Percentiles rank a stretch among this genome's conserved stretches.
phyloP scores from a whole-genome alignment of 805 yeast genomes.

The Metschnikowia drakensbergensis region DNA sequence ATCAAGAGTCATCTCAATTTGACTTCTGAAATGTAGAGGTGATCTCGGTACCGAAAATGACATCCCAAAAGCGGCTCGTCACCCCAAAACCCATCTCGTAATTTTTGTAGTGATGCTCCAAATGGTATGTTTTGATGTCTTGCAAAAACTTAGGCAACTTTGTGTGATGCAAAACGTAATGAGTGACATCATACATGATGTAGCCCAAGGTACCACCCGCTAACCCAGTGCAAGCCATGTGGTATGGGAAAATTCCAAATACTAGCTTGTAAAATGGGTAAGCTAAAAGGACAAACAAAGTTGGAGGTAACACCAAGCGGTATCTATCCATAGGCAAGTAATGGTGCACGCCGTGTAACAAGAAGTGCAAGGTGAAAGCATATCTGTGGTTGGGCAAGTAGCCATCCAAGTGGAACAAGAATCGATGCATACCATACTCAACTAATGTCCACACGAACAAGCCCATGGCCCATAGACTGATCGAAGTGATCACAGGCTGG shows the following conservation, averaged over 20 bases:
- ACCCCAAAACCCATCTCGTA: slow-evolving; percentile 97
- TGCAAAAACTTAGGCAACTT: slow-evolving; percentile 74
- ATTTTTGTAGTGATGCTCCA: slow-evolving; percentile 97
- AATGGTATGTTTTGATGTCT: slow-evolving; percentile 80
- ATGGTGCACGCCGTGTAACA: slow-evolving; percentile 95
- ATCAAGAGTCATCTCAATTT: slow-evolving; percentile 13
- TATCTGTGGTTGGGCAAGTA: slow-evolving; percentile 76
- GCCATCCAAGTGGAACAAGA: slow-evolving; percentile 86
- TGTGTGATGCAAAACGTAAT: slow-evolving; percentile 88
- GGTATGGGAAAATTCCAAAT: slow-evolving; percentile 70
- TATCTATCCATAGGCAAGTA: slow-evolving; percentile 94
- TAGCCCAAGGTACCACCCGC: slow-evolving; percentile 97
- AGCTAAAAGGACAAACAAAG: slow-evolving; percentile 67
- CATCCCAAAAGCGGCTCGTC: slow-evolving; percentile 91
- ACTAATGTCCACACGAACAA: slow-evolving; percentile 88
- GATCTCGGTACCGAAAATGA: slow-evolving; percentile 78
- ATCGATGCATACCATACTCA: slow-evolving; percentile 86
- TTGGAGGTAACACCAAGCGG: slow-evolving; percentile 95
- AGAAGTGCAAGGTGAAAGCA: slow-evolving; percentile 79
- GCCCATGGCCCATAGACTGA: slow-evolving; percentile 71
- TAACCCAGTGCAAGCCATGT: slow-evolving; percentile 86
- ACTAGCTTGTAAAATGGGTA: slow-evolving; percentile 80
- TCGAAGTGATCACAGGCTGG: slow-evolving; percentile 44
- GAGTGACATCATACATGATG: slow-evolving; percentile 88
- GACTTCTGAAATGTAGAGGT: slow-evolving; percentile 47